Conservation (phyloP, 768 basidiomycete genomes). For the Lactarius psammicola region DNA sequence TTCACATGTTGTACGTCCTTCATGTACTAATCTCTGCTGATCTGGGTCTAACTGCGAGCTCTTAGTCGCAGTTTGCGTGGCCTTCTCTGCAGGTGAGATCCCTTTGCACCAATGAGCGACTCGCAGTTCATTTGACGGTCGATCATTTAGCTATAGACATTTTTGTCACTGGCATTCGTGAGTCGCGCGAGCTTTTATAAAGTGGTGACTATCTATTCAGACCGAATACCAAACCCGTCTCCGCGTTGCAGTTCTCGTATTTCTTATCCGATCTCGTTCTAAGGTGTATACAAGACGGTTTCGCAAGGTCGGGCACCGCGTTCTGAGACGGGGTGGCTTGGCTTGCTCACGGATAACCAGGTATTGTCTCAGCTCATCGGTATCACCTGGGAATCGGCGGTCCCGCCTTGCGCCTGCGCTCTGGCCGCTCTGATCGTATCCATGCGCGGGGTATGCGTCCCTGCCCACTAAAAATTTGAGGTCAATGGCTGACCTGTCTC, state of each 20-base stretch:
- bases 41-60: background rate
- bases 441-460: slow-evolving; percentile 7
- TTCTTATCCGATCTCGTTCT: slow-evolving; percentile 17
- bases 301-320: slow-evolving; percentile 6
- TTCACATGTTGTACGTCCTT: slow-evolving; percentile 19
- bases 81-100: slow-evolving; percentile 11
- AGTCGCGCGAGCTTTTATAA: background rate
- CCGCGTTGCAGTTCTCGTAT: slow-evolving; percentile 16
- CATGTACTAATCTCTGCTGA: no score
- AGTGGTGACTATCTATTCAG: background rate
- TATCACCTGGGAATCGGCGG: slow-evolving; percentile 34
- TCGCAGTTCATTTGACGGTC: background rate
- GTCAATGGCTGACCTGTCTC: background rate
- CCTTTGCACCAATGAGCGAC: background rate
- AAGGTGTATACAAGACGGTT: slow-evolving; percentile 9
- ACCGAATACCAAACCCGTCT: background rate
- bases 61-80: slow-evolving; percentile 8
- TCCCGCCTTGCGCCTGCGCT: slow-evolving; percentile 34
- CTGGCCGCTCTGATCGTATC: slow-evolving; percentile 30
- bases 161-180: slow-evolving; percentile 21
- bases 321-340: background rate
- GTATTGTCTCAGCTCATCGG: slow-evolving; percentile 24
- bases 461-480: background rate
- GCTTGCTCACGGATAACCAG: background rate
- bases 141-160: slow-evolving; percentile 11